phyloP scores from a whole-genome alignment of 192 early-diverging fungal species.

The Polychytrium aggregatum region DNA sequence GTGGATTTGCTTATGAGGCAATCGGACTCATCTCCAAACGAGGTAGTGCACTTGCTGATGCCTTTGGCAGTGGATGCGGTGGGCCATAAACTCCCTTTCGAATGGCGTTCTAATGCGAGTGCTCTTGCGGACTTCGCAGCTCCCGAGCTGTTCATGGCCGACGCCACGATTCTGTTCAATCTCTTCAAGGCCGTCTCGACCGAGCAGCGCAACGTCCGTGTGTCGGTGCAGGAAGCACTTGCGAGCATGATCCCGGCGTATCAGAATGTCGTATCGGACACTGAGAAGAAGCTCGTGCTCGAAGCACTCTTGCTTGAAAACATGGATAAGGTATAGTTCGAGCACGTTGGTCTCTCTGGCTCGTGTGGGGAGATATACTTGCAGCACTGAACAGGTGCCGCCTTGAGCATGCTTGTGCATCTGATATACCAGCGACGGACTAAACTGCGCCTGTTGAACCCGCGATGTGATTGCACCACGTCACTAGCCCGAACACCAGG shows the following conservation, averaged over 20 bases:
- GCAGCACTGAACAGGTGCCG: too few species aligned
- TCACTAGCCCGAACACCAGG: slow-evolving; percentile 24
- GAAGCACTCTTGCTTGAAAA: slow-evolving; percentile 24
- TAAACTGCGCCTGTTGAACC: too few species aligned
- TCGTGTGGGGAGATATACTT: too few species aligned
- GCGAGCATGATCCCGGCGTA: slow-evolving; percentile 62
- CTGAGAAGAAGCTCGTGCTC: slow-evolving; percentile 5
- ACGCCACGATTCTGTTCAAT: slow-evolving; percentile 43
- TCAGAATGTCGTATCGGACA: slow-evolving; percentile 6
- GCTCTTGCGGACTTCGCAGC: slow-evolving; percentile 21
- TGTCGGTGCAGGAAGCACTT: slow-evolving; percentile 72
- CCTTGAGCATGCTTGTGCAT: too few species aligned
- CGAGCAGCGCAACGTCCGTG: slow-evolving; percentile 52
- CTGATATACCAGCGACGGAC: too few species aligned
- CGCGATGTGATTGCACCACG: too few species aligned
- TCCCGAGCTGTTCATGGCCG: slow-evolving; percentile 51
- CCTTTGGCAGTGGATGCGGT: background rate
- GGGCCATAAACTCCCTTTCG: background rate
- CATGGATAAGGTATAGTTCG: slow-evolving; percentile 28
- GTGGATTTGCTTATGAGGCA: slow-evolving; percentile 78
- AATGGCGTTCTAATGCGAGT: background rate
- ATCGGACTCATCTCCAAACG: slow-evolving; percentile 64
- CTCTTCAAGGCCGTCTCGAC: slow-evolving; percentile 61
- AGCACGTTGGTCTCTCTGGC: background rate
- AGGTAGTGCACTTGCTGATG: slow-evolving; percentile 24